Conservation (phyloP, 2,329 filamentous ascomycete genomes). For the Xylaria sp. region DNA sequence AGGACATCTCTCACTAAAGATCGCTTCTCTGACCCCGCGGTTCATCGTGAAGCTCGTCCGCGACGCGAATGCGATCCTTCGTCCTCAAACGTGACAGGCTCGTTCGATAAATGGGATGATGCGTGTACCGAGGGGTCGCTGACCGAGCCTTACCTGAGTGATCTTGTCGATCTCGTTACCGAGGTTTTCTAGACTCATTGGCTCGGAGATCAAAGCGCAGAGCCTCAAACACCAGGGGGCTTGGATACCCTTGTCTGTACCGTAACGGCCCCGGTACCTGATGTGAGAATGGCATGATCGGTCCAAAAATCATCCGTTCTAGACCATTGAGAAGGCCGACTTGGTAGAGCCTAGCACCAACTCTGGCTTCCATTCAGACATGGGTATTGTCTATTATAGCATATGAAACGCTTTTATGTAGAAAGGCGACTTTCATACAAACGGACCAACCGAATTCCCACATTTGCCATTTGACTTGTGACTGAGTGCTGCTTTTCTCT, state of each 20-base stretch:
- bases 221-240: slow-evolving; percentile 46
- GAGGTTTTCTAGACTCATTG: slow-evolving; percentile 19
- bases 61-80: slow-evolving; percentile 38
- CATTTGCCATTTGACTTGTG: neutral
- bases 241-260: slow-evolving; percentile 41
- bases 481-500: neutral
- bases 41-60: slow-evolving; percentile 35
- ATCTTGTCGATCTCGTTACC: slow-evolving; percentile 12
- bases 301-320: slow-evolving; percentile 37
- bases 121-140: slow-evolving; percentile 11
- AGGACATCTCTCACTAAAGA: slow-evolving; percentile 1
- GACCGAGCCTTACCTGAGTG: slow-evolving; percentile 6
- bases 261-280: slow-evolving; percentile 38
- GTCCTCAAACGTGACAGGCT: slow-evolving; percentile 39
- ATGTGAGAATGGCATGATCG: slow-evolving; percentile 47
- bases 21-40: slow-evolving; percentile 6
- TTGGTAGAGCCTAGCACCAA: neutral
- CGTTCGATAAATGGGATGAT: slow-evolving; percentile 49
- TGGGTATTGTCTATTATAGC: slow-evolving; percentile 10
- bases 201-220: slow-evolving; percentile 46
- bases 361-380: neutral
- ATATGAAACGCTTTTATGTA: slow-evolving; percentile 23
- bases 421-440: slow-evolving; percentile 4
- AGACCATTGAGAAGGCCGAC: neutral
- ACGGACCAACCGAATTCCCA: slow-evolving; percentile 1